Percentiles rank a stretch among this genome's conserved stretches.
Conservation (phyloP, 2,329 filamentous ascomycete genomes). For the Ceratocystis variospora region DNA sequence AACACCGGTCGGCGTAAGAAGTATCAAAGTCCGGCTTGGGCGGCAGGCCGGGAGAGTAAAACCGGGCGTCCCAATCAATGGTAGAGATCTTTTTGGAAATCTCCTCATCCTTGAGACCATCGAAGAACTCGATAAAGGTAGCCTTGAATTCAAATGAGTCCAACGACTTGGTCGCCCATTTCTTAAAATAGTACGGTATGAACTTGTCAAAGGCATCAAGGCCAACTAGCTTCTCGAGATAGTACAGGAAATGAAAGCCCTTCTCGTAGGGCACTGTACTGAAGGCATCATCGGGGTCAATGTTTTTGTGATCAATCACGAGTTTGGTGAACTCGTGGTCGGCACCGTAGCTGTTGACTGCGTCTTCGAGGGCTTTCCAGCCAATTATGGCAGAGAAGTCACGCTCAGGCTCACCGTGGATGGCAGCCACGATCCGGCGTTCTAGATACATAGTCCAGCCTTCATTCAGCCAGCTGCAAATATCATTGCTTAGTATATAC, state of each 20-base stretch:
- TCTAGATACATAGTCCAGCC: slow-evolving; percentile 96
- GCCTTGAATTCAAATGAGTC: slow-evolving; percentile 91
- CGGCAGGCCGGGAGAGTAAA: slow-evolving; percentile 78
- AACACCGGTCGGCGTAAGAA: slow-evolving; percentile 71
- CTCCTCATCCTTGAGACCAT: slow-evolving; percentile 46
- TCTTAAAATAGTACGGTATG: slow-evolving; percentile 86
- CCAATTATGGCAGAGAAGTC: slow-evolving; percentile 94
- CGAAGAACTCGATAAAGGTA: slow-evolving; percentile 76
- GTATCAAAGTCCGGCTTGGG: slow-evolving; percentile 88
- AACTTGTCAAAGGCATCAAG: slow-evolving; percentile 86
- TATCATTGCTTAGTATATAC: background rate
- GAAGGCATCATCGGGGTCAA: slow-evolving; percentile 93
- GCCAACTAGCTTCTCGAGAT: slow-evolving; percentile 73
- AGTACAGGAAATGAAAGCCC: slow-evolving; percentile 85
- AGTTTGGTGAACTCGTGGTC: slow-evolving; percentile 91
- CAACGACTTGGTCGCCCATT: slow-evolving; percentile 71
- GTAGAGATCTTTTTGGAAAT: slow-evolving; percentile 50
- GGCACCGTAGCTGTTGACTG: slow-evolving; percentile 61
- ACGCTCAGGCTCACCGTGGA: slow-evolving; percentile 74
- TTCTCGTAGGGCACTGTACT: slow-evolving; percentile 90
- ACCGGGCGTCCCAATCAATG: slow-evolving; percentile 82
- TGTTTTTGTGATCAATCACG: slow-evolving; percentile 70
- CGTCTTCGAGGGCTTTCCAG: slow-evolving; percentile 78
- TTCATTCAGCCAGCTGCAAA: slow-evolving; percentile 49
- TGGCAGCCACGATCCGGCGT: slow-evolving; percentile 59